Percentiles rank a stretch among this genome's conserved stretches.
Evolutionary conservation across 2,329 filamentous ascomycete genomes (phyloP).

Genomic region (Scedosporium aurantiacum): DNA sequence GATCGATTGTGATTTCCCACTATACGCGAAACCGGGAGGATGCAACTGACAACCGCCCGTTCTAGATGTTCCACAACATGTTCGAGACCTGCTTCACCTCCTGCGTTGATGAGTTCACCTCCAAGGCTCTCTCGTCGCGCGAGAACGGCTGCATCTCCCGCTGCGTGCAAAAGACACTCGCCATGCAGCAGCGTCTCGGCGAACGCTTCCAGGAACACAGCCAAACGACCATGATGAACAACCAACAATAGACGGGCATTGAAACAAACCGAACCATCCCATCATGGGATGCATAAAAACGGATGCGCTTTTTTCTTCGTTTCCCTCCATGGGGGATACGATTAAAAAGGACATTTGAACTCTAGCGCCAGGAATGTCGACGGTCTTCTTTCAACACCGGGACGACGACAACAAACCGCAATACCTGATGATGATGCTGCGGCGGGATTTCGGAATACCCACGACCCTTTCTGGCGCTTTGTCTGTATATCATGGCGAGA

Average conservation of each 20-base stretch:
- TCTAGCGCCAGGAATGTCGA: too few species aligned
- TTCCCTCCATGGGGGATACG: too few species aligned
- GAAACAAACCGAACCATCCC: background rate
- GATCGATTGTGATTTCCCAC: background rate
- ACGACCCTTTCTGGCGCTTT: too few species aligned
- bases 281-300: background rate
- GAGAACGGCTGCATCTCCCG: constrained; percentile 88
- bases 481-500: too few species aligned
- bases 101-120: constrained; percentile 97
- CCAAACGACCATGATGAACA: constrained; percentile 44
- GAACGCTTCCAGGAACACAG: constrained; percentile 76
- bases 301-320: too few species aligned
- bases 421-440: too few species aligned
- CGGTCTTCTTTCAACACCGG: too few species aligned
- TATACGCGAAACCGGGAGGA: background rate
- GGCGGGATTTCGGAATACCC: too few species aligned
- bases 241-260: constrained; percentile 14
- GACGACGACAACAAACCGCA: too few species aligned
- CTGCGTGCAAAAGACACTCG: constrained; percentile 94
- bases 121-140: constrained; percentile 78
- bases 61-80: constrained; percentile 51
- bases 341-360: too few species aligned
- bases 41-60: constrained; percentile 1
- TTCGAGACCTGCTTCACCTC: constrained; percentile 90
- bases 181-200: constrained; percentile 78